phyloP scores from a whole-genome alignment of 192 early-diverging fungal species.

The Coemansia sp. region DNA sequence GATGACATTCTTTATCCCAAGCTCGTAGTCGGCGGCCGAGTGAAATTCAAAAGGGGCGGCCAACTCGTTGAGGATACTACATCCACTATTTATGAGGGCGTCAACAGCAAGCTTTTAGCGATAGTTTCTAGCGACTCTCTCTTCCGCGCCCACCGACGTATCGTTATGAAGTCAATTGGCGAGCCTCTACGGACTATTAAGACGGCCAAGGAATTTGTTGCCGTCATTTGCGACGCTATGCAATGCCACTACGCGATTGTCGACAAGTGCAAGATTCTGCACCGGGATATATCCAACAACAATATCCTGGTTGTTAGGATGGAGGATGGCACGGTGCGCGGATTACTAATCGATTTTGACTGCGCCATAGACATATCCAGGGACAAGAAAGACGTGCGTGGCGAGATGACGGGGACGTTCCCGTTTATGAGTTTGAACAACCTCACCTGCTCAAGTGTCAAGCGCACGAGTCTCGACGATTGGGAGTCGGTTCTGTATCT shows the following conservation, averaged over 20 bases:
- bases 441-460: neutral
- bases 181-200: neutral
- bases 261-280: conserved; percentile 21
- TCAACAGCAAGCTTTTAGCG: neutral
- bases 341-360: no score
- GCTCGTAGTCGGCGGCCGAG: neutral
- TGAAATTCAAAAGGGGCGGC: neutral
- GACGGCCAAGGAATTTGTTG: conserved; percentile 18
- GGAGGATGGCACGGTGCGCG: no score
- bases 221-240: neutral
- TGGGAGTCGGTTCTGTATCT: no score
- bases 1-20: neutral
- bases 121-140: neutral
- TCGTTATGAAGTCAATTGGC: conserved; percentile 14
- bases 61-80: neutral
- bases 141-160: neutral
- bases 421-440: conserved; percentile 41
- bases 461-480: conserved; percentile 7
- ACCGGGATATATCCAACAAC: conserved; percentile 31
- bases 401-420: neutral
- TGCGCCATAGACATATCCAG: no score
- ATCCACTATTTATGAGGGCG: neutral
- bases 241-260: conserved; percentile 15
- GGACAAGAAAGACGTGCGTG: neutral
- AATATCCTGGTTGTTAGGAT: no score